phyloP scores from a whole-genome alignment of 148 eudicot genomes.

The Fallopia convolvulus region DNA sequence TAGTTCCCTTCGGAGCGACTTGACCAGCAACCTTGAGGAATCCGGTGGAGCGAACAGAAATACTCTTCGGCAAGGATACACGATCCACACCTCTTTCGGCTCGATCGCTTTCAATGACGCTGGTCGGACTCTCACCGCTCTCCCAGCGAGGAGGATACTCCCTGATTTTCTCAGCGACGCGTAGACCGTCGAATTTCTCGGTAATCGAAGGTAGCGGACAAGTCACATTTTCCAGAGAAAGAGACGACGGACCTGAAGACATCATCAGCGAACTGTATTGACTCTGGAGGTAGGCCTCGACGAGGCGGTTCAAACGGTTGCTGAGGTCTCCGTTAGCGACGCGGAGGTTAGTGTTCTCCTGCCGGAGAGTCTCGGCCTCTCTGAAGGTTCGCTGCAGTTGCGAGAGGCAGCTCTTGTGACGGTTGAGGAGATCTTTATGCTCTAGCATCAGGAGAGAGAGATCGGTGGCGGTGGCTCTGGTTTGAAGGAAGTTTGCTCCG shows the following conservation, averaged over 20 bases:
- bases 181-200: slow-evolving; percentile 18
- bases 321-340: slow-evolving; percentile 37
- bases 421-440: slow-evolving; percentile 34
- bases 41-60: slow-evolving; percentile 58
- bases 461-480: background rate
- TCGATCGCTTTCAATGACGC: slow-evolving; percentile 28
- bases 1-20: slow-evolving; percentile 16
- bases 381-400: slow-evolving; percentile 25
- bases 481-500: background rate
- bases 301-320: slow-evolving; percentile 27
- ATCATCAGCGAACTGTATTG: slow-evolving; percentile 9
- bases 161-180: background rate
- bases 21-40: slow-evolving; percentile 31
- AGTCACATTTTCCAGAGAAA: background rate
- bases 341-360: slow-evolving; percentile 55
- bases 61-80: slow-evolving; percentile 59
- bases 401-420: slow-evolving; percentile 24
- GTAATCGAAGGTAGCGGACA: slow-evolving; percentile 1
- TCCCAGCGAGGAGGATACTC: background rate
- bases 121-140: slow-evolving; percentile 22
- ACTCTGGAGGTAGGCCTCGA: slow-evolving; percentile 21
- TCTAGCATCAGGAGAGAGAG: slow-evolving; percentile 24
- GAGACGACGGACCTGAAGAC: background rate
- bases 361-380: slow-evolving; percentile 50
- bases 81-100: slow-evolving; percentile 21